Conservation (phyloP, 225 moss, liverwort and hornwort genomes). For the Climacium dendroides region DNA sequence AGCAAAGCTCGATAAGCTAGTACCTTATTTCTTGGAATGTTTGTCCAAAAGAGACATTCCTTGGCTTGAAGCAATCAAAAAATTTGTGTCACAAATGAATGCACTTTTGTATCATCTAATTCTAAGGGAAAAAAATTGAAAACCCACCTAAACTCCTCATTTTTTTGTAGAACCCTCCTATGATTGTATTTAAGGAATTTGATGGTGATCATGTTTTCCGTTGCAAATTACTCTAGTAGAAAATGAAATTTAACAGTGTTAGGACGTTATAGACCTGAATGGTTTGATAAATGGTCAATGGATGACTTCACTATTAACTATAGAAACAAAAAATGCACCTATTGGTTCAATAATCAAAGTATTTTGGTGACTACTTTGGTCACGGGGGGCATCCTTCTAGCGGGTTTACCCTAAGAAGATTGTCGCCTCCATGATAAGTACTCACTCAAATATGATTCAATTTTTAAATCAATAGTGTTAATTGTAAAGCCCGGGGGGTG, state of each 20-base stretch:
- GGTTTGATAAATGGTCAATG: not conserved
- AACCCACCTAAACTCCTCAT: accelerated
- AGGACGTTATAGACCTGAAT: not conserved
- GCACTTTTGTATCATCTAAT: not conserved
- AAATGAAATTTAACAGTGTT: not conserved
- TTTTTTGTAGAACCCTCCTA: too few species aligned
- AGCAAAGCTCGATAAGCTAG: accelerated
- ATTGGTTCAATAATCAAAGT: not conserved
- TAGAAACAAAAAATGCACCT: not conserved
- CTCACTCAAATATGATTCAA: too few species aligned
- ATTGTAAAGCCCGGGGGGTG: too few species aligned
- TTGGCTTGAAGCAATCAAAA: not conserved
- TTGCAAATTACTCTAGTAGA: not conserved
- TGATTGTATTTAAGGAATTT: not conserved
- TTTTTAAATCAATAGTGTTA: too few species aligned
- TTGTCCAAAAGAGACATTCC: not conserved
- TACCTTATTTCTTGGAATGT: not conserved
- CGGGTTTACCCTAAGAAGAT: accelerated
- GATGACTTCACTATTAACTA: not conserved
- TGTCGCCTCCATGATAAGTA: accelerated
- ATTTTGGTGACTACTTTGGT: not conserved
- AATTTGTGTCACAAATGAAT: not conserved
- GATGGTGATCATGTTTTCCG: not conserved
- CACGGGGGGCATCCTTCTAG: accelerated
- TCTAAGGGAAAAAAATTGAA: not conserved